A percentile compares a stretch with the other conserved stretches of the same genome.
Conservation (phyloP, 2,329 filamentous ascomycete genomes). For the Domatiomyces catenatus region DNA sequence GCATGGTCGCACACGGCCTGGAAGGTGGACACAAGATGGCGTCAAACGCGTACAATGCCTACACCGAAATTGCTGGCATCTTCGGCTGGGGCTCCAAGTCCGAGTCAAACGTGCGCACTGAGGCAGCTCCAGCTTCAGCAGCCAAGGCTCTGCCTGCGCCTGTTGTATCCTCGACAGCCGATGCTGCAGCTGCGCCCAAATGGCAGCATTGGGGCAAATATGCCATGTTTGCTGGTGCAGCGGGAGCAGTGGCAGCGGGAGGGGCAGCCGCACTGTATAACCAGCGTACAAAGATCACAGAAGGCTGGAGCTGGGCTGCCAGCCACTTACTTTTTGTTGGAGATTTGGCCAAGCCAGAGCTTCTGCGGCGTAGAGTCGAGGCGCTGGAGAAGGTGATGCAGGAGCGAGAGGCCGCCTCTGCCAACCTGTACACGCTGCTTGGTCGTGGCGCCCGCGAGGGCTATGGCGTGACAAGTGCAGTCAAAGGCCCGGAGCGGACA, state of each 20-base stretch:
- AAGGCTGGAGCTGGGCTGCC: slow-evolving; percentile 66
- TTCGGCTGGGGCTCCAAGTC: slow-evolving; percentile 41
- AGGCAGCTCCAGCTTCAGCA: slow-evolving; percentile 7
- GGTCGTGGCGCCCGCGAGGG: slow-evolving; percentile 46
- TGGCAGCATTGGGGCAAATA: slow-evolving; percentile 77
- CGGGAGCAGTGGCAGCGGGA: slow-evolving; percentile 63
- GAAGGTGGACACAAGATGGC: slow-evolving; percentile 73
- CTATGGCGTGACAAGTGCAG: slow-evolving; percentile 34
- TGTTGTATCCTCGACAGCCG: slow-evolving; percentile 18
- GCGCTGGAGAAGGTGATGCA: slow-evolving; percentile 46
- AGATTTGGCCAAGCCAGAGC: slow-evolving; percentile 68
- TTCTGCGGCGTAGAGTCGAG: slow-evolving; percentile 59
- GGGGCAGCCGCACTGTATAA: slow-evolving; percentile 74
- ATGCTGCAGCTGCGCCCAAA: slow-evolving; percentile 31
- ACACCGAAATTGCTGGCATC: slow-evolving; percentile 44
- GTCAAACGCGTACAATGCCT: slow-evolving; percentile 53
- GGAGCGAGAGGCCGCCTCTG: slow-evolving; percentile 35
- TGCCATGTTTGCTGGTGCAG: slow-evolving; percentile 70
- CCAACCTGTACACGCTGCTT: slow-evolving; percentile 74
- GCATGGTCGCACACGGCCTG: slow-evolving; percentile 42
- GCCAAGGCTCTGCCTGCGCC: slow-evolving; percentile 21
- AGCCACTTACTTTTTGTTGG: slow-evolving; percentile 91
- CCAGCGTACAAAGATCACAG: slow-evolving; percentile 63
- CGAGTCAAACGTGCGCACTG: slow-evolving; percentile 5
- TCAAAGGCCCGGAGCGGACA: slow-evolving; percentile 49